Evolutionary conservation across 2,329 filamentous ascomycete species (phyloP), one percentile per base, ranked within the genome.

Genomic region (Zymoseptoria tritici): DNA sequence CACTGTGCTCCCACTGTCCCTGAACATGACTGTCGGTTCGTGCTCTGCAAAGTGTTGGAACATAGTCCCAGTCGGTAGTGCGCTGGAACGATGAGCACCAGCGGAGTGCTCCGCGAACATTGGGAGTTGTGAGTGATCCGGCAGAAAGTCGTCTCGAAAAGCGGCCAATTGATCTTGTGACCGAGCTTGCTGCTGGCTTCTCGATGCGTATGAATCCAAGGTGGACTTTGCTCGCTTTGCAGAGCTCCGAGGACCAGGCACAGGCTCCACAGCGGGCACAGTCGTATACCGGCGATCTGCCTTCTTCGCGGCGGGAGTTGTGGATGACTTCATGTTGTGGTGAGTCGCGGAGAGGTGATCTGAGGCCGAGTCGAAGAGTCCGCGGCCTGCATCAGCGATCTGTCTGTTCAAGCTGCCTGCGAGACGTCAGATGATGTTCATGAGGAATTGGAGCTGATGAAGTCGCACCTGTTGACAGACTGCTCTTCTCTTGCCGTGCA

Each of bases 1-100:
- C 13, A 77, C 64, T 0, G 77, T 79, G 60, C 73, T 78, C 13
- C 76, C 77, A 49, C 70, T 68, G 29, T 76, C 73, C 53, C 68
- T 70, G 59, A 78, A 79, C 70, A 77, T 69, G 42, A 68, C 66
- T 49, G 67, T 67, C 1, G 76, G 75, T 26, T 78, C 72, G 60
- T 78, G 76, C 13, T 70, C 55, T 19, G 64, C 69, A 55, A 76
- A 78, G 36, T 74, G 66, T 2, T 72, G 65, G 24, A 66, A 65
- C 36, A 77, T 65, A 11, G 72, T 73, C 4, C 69, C 73, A 11
- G 19, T 46, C 46, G 73, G 69, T 8, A 74, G 60, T 4, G 62
- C 61, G 64, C 67, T 71, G 2, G 65, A 63, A 1, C 63, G 57
- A 16, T 56, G 61, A 9, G 51, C 49, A n/a, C 54, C 53, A 46